Percentiles rank a stretch among this genome's conserved stretches.
Conservation (phyloP, 345 rosid genomes). For the Citrus medica region DNA sequence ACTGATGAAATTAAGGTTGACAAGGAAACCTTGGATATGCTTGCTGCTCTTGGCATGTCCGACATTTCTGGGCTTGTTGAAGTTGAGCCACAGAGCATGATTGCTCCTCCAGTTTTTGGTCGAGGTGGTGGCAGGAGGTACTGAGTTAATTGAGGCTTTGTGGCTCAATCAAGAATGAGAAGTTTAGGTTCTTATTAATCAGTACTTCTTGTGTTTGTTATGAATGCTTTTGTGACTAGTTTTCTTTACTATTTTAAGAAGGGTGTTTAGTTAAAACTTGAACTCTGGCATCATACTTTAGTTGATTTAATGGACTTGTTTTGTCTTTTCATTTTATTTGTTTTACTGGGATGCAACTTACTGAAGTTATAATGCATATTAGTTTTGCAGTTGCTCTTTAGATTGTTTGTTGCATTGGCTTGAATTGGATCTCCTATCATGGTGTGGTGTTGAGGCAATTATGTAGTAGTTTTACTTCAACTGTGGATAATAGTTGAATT, state of each 20-base stretch:
- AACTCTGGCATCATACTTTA: not conserved
- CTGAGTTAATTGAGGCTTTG: conserved; percentile 4
- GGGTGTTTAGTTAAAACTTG: not conserved
- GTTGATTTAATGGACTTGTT: not conserved
- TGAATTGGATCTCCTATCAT: not conserved
- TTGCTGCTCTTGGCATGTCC: conserved; percentile 72
- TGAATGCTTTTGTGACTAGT: conserved; percentile 6
- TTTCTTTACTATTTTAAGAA: not conserved
- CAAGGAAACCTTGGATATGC: conserved; percentile 75
- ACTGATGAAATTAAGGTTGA: conserved; percentile 61
- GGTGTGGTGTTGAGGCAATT: not conserved
- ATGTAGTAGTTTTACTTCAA: not conserved
- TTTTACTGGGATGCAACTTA: not conserved
- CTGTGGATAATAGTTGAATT: not conserved
- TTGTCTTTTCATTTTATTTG: not conserved
- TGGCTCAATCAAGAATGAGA: not conserved
- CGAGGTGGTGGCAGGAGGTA: conserved; percentile 35
- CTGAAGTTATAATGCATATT: not conserved
- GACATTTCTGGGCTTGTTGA: conserved; percentile 54
- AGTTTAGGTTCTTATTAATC: not conserved
- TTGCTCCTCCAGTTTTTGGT: conserved; percentile 28
- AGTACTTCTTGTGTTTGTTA: not conserved
- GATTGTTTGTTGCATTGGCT: not conserved
- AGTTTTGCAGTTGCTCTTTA: not conserved
- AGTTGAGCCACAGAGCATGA: conserved; percentile 46